Evolutionary conservation across 179 eudicot genomes (phyloP).

Genomic region (Beta macrorhiza): DNA sequence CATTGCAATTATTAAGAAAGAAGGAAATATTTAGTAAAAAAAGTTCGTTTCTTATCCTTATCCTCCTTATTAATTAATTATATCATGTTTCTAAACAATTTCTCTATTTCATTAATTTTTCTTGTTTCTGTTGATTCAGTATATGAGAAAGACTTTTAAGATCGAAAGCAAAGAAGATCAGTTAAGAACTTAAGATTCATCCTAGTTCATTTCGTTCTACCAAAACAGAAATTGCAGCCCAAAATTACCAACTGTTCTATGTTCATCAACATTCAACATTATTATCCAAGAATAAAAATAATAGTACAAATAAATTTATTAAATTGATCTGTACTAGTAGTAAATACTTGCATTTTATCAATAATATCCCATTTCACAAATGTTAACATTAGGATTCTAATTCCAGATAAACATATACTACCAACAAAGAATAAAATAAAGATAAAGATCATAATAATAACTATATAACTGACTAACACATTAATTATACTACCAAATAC

Average conservation of each 20-base stretch:
- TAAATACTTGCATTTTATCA: neutral
- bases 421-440: neutral
- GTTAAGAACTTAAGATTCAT: neutral
- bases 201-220: neutral
- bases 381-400: constrained; percentile 8
- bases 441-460: neutral
- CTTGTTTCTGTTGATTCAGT: too few species aligned
- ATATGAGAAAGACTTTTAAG: too few species aligned
- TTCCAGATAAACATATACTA: constrained; percentile 10
- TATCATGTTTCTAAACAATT: too few species aligned
- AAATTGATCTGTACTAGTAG: neutral
- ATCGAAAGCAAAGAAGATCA: too few species aligned
- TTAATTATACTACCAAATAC: neutral
- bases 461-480: neutral
- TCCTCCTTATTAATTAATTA: too few species aligned
- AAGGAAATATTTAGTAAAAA: too few species aligned
- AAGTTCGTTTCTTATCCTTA: too few species aligned
- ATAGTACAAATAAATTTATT: neutral
- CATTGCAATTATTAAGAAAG: too few species aligned
- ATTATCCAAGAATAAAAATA: neutral
- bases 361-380: constrained; percentile 11
- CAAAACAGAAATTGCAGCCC: neutral
- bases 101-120: too few species aligned
- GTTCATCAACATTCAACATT: neutral
- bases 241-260: neutral